A percentile compares a stretch with the other conserved stretches of the same genome.
phyloP scores from a whole-genome alignment of 2,329 filamentous ascomycete genomes.

The Aspergillus aculeatus region DNA sequence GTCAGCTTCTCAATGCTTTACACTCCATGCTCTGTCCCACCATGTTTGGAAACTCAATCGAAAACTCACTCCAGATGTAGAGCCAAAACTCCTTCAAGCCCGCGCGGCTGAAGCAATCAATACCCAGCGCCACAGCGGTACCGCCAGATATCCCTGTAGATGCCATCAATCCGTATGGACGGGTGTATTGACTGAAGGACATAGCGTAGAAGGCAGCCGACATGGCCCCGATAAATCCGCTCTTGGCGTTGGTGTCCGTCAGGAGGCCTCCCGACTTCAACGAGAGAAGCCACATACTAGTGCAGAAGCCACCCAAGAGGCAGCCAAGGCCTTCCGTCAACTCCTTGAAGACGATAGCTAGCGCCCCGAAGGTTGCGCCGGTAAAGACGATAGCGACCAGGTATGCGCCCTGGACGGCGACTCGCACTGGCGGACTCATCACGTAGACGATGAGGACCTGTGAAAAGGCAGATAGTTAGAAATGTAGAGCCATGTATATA shows the following conservation, averaged over 20 bases:
- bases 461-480: neutral
- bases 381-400: conserved; percentile 74
- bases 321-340: conserved; percentile 83
- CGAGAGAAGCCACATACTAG: conserved; percentile 87
- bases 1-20: too few species aligned
- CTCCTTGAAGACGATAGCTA: conserved; percentile 77
- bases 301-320: conserved; percentile 78
- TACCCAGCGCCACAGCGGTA: conserved; percentile 74
- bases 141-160: conserved; percentile 79
- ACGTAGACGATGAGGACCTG: conserved; percentile 79
- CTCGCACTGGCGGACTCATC: conserved; percentile 72
- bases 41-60: neutral
- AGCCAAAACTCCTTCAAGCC: conserved; percentile 96
- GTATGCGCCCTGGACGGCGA: conserved; percentile 80
- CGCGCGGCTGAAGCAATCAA: conserved; percentile 87
- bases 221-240: conserved; percentile 73
- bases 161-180: conserved; percentile 73
- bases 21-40: too few species aligned
- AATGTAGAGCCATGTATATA: too few species aligned
- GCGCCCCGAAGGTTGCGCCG: conserved; percentile 69
- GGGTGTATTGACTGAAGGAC: conserved; percentile 75
- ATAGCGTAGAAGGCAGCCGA: conserved; percentile 67
- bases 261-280: conserved; percentile 75
- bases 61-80: conserved; percentile 71
- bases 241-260: conserved; percentile 59